Evolutionary conservation across 2,329 filamentous ascomycete genomes (phyloP).

Genomic region (Fusarium annulatum): DNA sequence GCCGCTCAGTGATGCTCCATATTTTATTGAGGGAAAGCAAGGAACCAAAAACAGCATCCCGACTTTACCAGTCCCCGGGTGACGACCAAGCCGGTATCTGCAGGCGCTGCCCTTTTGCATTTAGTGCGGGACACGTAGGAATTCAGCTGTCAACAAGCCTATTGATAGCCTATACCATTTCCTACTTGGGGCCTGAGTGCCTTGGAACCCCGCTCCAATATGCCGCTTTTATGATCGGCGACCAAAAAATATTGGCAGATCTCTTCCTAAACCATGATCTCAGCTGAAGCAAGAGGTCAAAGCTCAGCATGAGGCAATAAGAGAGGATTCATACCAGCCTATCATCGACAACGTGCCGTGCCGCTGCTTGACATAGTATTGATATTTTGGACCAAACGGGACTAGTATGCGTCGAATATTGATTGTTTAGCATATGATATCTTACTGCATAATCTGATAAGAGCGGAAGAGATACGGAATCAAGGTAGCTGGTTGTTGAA

Average conservation of each 20-base stretch:
- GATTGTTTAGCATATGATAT: not conserved
- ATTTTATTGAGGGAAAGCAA: not conserved
- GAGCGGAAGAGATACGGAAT: rapidly evolving
- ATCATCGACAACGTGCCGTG: not conserved
- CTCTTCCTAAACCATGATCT: not conserved
- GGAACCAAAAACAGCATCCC: too few species aligned
- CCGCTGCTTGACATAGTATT: rapidly evolving
- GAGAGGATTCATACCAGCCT: not conserved
- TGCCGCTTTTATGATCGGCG: not conserved
- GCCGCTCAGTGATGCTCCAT: rapidly evolving
- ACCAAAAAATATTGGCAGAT: not conserved
- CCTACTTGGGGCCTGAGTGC: rapidly evolving
- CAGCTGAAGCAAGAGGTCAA: not conserved
- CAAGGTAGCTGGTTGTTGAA: not conserved
- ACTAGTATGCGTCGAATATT: not conserved
- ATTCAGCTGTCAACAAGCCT: not conserved
- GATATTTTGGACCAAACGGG: rapidly evolving
- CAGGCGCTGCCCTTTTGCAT: not conserved
- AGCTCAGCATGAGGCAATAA: not conserved
- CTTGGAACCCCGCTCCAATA: not conserved
- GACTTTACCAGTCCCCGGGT: not conserved
- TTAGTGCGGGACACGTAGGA: not conserved
- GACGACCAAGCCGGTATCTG: not conserved
- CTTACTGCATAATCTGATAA: not conserved
- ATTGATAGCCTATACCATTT: not conserved